phyloP scores from a whole-genome alignment of 805 yeast genomes.

The Trichomonascus vanleenenianus region DNA sequence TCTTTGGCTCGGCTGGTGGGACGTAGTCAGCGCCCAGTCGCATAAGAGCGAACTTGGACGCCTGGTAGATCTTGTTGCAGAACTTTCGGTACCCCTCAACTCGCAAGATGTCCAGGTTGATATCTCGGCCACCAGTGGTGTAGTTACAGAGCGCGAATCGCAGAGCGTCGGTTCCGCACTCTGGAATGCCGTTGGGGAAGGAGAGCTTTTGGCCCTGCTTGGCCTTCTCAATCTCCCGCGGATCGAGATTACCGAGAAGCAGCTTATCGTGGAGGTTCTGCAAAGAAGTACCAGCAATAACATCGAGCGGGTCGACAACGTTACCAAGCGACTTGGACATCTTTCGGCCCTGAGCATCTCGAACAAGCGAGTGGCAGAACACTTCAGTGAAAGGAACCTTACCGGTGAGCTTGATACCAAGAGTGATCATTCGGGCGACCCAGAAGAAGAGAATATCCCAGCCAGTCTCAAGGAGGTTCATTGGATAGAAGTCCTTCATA shows the following conservation, averaged over 20 bases:
- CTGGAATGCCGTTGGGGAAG: conserved; percentile 96
- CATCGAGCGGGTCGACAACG: conserved; percentile 93
- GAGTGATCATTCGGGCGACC: conserved; percentile 94
- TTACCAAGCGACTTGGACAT: conserved; percentile 98
- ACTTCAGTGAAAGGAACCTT: conserved; percentile 91
- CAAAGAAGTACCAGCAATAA: conserved; percentile 78
- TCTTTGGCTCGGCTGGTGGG: conserved; percentile 61
- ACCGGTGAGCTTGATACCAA: conserved; percentile 87
- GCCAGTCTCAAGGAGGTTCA: conserved; percentile 94
- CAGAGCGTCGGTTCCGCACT: conserved; percentile 98
- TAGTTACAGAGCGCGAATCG: conserved; percentile 97
- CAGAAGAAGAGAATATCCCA: conserved; percentile 99
- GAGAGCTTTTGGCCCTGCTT: conserved; percentile 78
- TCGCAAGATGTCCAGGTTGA: conserved; percentile 89
- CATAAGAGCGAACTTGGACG: conserved; percentile 92
- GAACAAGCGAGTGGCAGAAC: conserved; percentile 95
- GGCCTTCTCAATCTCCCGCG: conserved; percentile 81
- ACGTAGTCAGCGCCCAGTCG: conserved; percentile 81
- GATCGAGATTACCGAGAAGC: conserved; percentile 75
- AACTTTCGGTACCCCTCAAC: conserved; percentile 99
- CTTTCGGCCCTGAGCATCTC: conserved; percentile 98
- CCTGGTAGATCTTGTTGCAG: conserved; percentile 99
- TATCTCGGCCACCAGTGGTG: conserved; percentile 98
- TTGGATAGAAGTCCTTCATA: conserved; percentile 72
- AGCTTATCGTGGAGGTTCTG: conserved; percentile 74